Base-by-base conservation (phyloP, 2,329 filamentous ascomycete species). In the Claviceps monticola region DNA sequence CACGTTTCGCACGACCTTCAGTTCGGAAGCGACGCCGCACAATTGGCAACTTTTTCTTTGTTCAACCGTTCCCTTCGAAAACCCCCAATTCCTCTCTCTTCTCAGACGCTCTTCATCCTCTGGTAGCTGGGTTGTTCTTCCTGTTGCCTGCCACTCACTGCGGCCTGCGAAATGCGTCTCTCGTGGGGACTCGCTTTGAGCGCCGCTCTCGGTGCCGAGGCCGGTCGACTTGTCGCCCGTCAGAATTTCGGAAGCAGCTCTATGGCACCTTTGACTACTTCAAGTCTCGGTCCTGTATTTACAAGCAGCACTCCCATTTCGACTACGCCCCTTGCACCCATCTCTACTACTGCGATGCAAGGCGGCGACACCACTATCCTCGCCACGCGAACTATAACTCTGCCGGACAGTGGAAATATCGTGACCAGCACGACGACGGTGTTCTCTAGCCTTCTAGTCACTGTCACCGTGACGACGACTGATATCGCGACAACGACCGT, bases 401-500 rank as follows among this genome's bases (percentile, higher is more conserved):
- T 59, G 42, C 56, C 54, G 4, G 43, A 57, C 36, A 60, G 54
- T 45, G 61, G 55, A 49, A 56, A 56, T 47, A 63, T 65, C 2
- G 58, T 61, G 38, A 66, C 59, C 56, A 55, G 54, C 13, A 58
- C 58, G 17, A 65, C 63, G 3, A 68, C 65, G 6, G 53, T 65
- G 26, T 51, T 17, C 14, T 6, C 61, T 47, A 59, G 56, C 38
- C 62, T 61, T 4, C 52, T 62, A 29, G 61, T 62, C 29, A 68
- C 67, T 39, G 58, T 67, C 17, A 46, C 66, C 48, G 57, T 68
- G 21, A 68, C 67, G 21, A 59, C 57, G 13, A 70, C 67, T 47
- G 56, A 55, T 44, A 67, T 68, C 55, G 55, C 58, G 46, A 71
- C 68, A 38, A 59, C 56, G 19, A 70, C 67, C 50, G 61, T 69